Conservation (phyloP, 2,329 filamentous ascomycete species). For the Colletotrichum eremochloae region DNA sequence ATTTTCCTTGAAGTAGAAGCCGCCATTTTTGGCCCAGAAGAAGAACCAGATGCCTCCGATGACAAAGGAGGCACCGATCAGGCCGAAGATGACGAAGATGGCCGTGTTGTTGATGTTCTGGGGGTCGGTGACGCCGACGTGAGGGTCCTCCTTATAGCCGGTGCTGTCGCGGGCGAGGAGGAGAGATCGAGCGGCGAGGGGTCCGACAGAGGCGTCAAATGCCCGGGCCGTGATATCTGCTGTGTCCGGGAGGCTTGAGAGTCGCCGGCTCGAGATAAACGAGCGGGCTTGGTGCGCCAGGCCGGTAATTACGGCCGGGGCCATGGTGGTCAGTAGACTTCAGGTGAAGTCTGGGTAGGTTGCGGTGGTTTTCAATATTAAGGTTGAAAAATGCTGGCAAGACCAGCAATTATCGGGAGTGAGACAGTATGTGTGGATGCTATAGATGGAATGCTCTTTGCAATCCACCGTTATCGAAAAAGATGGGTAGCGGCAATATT, state of each 20-base stretch:
- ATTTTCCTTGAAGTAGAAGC: conserved; percentile 84
- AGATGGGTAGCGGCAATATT: not conserved
- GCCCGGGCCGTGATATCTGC: conserved; percentile 43
- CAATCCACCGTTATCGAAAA: conserved; percentile 15
- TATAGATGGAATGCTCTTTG: conserved; percentile 27
- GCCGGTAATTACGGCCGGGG: conserved; percentile 54
- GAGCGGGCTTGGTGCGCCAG: conserved; percentile 40
- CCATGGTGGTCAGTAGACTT: conserved; percentile 49
- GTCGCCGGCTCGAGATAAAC: conserved; percentile 48
- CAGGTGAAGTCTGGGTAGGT: not conserved
- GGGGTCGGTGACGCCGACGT: conserved; percentile 65
- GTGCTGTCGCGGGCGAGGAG: conserved; percentile 54
- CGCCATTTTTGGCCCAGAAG: conserved; percentile 97
- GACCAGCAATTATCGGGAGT: conserved; percentile 11
- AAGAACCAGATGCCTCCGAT: conserved; percentile 93
- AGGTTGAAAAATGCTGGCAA: not conserved
- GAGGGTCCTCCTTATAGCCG: conserved; percentile 55
- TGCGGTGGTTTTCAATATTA: not conserved
- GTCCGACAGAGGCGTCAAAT: conserved; percentile 53
- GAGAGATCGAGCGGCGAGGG: conserved; percentile 59
- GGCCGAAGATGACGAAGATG: conserved; percentile 87
- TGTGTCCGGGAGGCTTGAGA: conserved; percentile 47
- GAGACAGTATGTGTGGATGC: conserved; percentile 17
- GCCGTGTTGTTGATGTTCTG: conserved; percentile 74
- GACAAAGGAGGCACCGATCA: conserved; percentile 84